Evolutionary conservation across 2,329 filamentous ascomycete genomes (phyloP).

Genomic region (Aspergillus transmontanensis): DNA sequence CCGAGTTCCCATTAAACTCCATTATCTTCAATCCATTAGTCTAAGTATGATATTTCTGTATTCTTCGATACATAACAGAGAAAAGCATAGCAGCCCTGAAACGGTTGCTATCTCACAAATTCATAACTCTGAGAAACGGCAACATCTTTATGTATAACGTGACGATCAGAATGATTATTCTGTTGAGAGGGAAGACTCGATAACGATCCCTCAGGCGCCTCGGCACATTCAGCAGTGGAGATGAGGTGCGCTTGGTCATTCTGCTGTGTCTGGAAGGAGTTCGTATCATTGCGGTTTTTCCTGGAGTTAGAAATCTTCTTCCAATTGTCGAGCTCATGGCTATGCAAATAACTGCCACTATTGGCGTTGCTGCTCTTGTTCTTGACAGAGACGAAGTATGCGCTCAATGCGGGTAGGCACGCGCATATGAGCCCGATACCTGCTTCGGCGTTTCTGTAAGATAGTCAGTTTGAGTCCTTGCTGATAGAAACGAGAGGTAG

Average conservation of each 20-base stretch:
- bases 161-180: background rate
- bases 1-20: background rate
- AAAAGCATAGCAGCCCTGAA: background rate
- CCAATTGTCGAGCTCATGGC: background rate
- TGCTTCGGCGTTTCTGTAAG: slow-evolving; percentile 25
- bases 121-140: background rate
- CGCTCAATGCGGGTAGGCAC: slow-evolving; percentile 21
- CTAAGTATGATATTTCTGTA: background rate
- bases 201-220: background rate
- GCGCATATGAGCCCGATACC: slow-evolving; percentile 28
- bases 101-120: background rate
- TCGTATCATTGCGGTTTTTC: background rate
- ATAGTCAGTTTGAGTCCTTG: background rate
- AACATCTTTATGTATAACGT: background rate
- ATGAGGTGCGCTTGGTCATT: background rate
- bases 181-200: background rate
- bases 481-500: background rate
- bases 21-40: background rate
- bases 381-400: background rate
- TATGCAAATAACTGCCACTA: background rate
- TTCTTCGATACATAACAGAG: background rate
- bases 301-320: background rate
- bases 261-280: background rate
- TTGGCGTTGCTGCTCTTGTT: background rate
- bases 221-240: background rate